Evolutionary conservation across 345 rosid genomes (phyloP).

Genomic region (Tarenaya hassleriana): DNA sequence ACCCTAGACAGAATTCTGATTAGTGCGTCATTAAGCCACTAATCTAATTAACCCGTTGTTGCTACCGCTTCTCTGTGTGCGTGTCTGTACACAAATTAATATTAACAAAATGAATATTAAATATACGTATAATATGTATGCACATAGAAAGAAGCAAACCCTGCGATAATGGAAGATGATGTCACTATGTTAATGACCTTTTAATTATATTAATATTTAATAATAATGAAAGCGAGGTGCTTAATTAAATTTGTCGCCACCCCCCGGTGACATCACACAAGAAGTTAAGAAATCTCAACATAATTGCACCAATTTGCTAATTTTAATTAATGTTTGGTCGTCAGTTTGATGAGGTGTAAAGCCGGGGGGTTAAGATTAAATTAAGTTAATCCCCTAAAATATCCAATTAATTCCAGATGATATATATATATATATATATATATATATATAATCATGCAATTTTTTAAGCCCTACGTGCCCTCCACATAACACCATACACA

Average conservation of each 20-base stretch:
- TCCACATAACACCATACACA: slow-evolving; percentile 12
- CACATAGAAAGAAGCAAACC: not conserved
- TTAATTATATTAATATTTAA: not conserved
- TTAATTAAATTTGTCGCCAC: too few species aligned
- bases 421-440: too few species aligned
- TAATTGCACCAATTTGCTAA: not conserved
- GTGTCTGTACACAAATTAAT: too few species aligned
- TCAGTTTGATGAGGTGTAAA: slow-evolving; percentile 27
- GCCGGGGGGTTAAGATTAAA: slow-evolving; percentile 1
- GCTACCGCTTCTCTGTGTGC: too few species aligned
- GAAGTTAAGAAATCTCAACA: not conserved
- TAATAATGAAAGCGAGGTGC: too few species aligned
- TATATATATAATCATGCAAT: too few species aligned
- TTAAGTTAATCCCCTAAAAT: too few species aligned
- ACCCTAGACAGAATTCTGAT: not conserved
- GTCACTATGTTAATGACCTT: not conserved
- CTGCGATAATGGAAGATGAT: slow-evolving; percentile 1
- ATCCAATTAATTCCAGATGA: too few species aligned
- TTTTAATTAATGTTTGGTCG: slow-evolving; percentile 15
- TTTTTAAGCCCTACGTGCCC: too few species aligned
- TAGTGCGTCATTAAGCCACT: too few species aligned
- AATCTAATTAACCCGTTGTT: not conserved
- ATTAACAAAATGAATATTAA: not conserved
- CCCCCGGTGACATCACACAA: too few species aligned
- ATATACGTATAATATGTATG: not conserved